Evolutionary conservation across 176 grass and related monocot genomes (phyloP), one percentile per base, ranked within the genome.

Genomic region (Olyra latifolia): DNA sequence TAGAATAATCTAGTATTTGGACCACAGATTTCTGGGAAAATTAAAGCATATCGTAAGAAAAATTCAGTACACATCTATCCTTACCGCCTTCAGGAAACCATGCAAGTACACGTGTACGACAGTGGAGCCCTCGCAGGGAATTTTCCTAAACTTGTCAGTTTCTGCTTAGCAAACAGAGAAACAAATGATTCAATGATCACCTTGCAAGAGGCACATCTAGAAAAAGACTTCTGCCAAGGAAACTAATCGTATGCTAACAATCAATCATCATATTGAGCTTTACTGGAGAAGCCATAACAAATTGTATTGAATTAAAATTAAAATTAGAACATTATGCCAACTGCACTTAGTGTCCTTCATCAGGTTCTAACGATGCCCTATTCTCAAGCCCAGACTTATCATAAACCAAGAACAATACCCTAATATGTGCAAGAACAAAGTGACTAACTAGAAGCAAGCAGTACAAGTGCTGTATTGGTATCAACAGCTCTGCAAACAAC

Each of bases 81-180:
- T 83, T 83, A 92, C 90, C 90, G 29, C 79, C 77, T 67, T 67
- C 80, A 86, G 83, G 74, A 58, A 86, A 92, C 68, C 69, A 86
- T 80, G 74, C 75, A 80, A 86, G 79, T 59, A 86, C 28, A 65
- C 56, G 71, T 58, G 69, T 58, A 79, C 52, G 61, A 66, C 84
- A 74, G 73, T 76, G 56, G 52, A 74, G 57, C 78, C 56, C 82
- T 82, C 79, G 61, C 68, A 63, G 43, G 82, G 76, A 85, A 71
- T 88, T 88, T 74, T 85, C 79, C 75, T 92, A 88, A 78, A 92
- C 78, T 85, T 92, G 81, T 72, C 79, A 83, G 45, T 77, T 88
- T 92, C 90, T 92, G 90, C 79, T 92, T 88, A 86, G 86, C 83
- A 92, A 92, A 85, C 62, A 92, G 78, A 82, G 63, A 75, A 87